Conservation (phyloP, 2,329 filamentous ascomycete genomes). For the Cercospora sp. region DNA sequence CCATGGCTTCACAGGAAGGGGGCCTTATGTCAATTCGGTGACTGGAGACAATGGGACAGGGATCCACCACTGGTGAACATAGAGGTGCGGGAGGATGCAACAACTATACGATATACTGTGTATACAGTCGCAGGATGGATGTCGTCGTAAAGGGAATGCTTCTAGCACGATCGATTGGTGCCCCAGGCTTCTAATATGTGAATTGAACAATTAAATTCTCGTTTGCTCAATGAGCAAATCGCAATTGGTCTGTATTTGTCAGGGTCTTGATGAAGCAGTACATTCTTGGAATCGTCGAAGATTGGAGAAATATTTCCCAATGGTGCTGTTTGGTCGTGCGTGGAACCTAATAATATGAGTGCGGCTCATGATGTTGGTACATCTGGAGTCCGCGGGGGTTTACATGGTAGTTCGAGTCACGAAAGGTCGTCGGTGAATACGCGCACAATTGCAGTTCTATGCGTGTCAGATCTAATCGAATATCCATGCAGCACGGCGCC, state of each 20-base stretch:
- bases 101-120: background rate
- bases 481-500: background rate
- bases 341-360: background rate
- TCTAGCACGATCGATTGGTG: background rate
- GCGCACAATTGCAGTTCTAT: too few relatives aligned
- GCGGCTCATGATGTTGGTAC: too few relatives aligned
- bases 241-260: background rate
- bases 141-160: background rate
- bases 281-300: background rate
- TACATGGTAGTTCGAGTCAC: too few relatives aligned
- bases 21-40: background rate
- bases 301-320: background rate
- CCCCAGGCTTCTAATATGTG: background rate
- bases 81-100: background rate
- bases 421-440: too few relatives aligned
- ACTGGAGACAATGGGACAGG: background rate
- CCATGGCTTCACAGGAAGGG: background rate
- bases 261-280: background rate
- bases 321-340: background rate
- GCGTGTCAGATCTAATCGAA: too few relatives aligned
- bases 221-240: background rate
- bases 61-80: background rate
- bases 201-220: background rate
- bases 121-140: background rate
- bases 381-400: too few relatives aligned